Conservation (phyloP, 495 filamentous ascomycete genomes). For the Tuber borchii region DNA sequence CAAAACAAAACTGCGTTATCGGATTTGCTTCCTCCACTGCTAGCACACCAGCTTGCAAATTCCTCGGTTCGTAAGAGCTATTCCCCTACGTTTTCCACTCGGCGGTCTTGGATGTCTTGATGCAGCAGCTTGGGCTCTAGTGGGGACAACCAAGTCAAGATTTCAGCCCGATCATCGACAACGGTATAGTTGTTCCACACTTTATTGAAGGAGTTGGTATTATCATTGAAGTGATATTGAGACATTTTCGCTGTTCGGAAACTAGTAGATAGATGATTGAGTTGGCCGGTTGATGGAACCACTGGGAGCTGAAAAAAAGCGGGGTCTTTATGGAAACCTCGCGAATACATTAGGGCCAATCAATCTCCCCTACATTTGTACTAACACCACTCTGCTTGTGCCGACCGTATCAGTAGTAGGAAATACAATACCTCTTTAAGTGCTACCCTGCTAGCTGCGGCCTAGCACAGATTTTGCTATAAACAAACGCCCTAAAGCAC, state of each 20-base stretch:
- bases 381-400: too few species aligned
- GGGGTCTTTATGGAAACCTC: neutral
- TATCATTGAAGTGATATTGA: neutral
- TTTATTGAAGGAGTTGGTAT: neutral
- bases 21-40: neutral
- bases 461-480: too few species aligned
- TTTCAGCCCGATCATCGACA: neutral
- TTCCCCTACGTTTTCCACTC: neutral
- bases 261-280: neutral
- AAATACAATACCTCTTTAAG: neutral
- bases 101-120: neutral
- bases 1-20: neutral
- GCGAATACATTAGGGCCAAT: neutral
- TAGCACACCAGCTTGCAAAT: neutral
- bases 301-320: neutral
- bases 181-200: neutral
- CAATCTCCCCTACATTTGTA: neutral
- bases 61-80: neutral
- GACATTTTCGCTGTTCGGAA: neutral
- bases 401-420: neutral
- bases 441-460: too few species aligned
- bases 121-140: neutral
- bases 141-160: neutral
- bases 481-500: too few species aligned
- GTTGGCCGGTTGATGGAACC: neutral